Evolutionary conservation across 2,329 filamentous ascomycete species (phyloP), one percentile per base, ranked within the genome.

Genomic region (Exophiala bonariae): DNA sequence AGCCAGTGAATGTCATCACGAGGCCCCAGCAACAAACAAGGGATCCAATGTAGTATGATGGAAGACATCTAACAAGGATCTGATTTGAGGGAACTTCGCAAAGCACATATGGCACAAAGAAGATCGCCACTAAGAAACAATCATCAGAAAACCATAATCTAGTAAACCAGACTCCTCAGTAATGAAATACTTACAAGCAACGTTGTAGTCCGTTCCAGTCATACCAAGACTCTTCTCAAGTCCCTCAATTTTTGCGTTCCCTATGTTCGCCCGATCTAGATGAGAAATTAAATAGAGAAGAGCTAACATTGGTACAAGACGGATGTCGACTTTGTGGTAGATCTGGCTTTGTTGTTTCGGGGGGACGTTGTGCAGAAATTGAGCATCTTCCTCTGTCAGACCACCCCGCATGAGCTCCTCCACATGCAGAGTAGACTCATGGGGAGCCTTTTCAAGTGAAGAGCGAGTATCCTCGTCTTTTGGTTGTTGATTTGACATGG

Each of bases 181-280:
- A 9, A 6, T 5, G n/a, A 6, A 35, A 13, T 4, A n/a, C 38
- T 28, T 11, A 28, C 2, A 74, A 39, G 35, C 42, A 22, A 46
- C 31, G 30, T 41, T 46, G 42, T 70, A 75, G 30, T 72, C 65
- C 32, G 68, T 64, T 2, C 64, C 63, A 2, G 56, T 62, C 70
- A 76, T 71, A 31, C 64, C 49, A 35, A 75, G 59, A 36, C 69
- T 64, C 30, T 54, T 58, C 49, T 71, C 67, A 48, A 75, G 57
- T 3, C 71, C 70, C 38, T 69, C 62, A 6, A 73, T 59, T 3
- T 69, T 64, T 3, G 71, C 72, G 55, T 75, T 74, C 18, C 69
- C 71, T 36, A 74, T 73, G 50, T 69, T 69, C 48, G 66, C 65
- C 18, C 72, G 63, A 50, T 75, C 72, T 66, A 73, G 1, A 77